Base-by-base conservation (phyloP, 192 early-diverging fungal genomes). In the Coemansia sp. region DNA sequence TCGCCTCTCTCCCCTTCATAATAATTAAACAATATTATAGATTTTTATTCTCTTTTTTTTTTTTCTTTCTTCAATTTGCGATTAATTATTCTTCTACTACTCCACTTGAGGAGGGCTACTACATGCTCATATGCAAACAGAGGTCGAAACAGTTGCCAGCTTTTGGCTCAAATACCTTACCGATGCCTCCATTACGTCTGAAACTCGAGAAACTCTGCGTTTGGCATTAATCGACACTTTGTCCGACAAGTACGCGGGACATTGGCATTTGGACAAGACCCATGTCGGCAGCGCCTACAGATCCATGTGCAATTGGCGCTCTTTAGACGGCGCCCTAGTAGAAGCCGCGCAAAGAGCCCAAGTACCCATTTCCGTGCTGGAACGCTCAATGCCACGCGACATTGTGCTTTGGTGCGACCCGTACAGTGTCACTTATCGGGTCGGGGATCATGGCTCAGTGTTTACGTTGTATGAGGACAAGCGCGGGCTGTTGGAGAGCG, bases 371-470 rank as follows among this genome's bases (percentile, higher is more conserved):
- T 74, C 71, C 18, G 46, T 87, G 18, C 70, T 92, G 18, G 86
- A 87, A 63, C 69, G 79, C 9, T 77, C 82, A 36, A 72, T 92
- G 58, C 91, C 91, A 20, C 87, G 85, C 46, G 91, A 92, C 78
- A 74, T 91, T 18, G 87, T 90, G 43, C 71, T 92, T 15, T 92
- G 91, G 91, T 87, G 90, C 53, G 91, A 92, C 64, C 91, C 91
- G 31, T 87, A 88, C 72, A 83, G 76, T 40, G 91, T 92, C 31
- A 88, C 91, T 2, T 92, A 90, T 80, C 83, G 90, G 7, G 85
- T 90, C 44, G 90, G 91, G 36, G 91, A 92, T 69, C 87, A 90
- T 66, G 89, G 90, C n/a, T 80, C 85, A 18, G 85, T 91, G 63
- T 86, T 85, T 73, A 88, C 88, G 9, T 66, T 92, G 31, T 92